Conservation (phyloP, 2,329 filamentous ascomycete species). For the Aureobasidium melanogenum region DNA sequence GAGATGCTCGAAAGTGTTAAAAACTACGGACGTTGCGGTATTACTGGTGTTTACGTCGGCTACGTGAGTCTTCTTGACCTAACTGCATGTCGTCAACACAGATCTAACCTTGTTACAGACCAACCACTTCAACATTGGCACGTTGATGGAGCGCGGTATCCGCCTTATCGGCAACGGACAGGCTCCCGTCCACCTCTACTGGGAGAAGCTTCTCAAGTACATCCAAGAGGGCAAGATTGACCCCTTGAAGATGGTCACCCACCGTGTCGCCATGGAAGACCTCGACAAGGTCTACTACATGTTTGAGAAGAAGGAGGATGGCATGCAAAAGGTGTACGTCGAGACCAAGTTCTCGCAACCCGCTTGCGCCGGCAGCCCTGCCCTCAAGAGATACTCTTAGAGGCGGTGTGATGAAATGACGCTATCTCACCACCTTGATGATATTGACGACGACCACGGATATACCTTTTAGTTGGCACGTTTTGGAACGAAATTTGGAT, state of each 20-base stretch:
- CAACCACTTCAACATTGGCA: constrained; percentile 72
- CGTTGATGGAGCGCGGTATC: constrained; percentile 79
- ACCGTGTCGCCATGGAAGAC: constrained; percentile 52
- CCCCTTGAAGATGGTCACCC: constrained; percentile 70
- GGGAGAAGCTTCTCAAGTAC: constrained; percentile 62
- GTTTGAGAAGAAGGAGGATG: constrained; percentile 62
- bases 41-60: constrained; percentile 63
- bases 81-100: constrained; percentile 14
- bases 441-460: constrained; percentile 6
- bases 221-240: constrained; percentile 63
- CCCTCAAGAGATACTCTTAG: constrained; percentile 37
- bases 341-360: constrained; percentile 50
- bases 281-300: constrained; percentile 45
- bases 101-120: constrained; percentile 36
- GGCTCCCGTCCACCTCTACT: constrained; percentile 73
- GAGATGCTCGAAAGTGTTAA: constrained; percentile 69
- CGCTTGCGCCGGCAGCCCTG: constrained; percentile 41
- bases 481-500: constrained; percentile 6
- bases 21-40: constrained; percentile 63
- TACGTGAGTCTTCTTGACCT: constrained; percentile 37
- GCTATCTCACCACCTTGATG: constrained; percentile 7
- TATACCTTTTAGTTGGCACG: constrained; percentile 7
- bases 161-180: constrained; percentile 63
- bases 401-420: neutral
- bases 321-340: constrained; percentile 73